Percentiles rank a stretch among this genome's conserved stretches.
Evolutionary conservation across 23 red algal genomes (phyloP).

Genomic region (Gracilaria vermiculophylla): DNA sequence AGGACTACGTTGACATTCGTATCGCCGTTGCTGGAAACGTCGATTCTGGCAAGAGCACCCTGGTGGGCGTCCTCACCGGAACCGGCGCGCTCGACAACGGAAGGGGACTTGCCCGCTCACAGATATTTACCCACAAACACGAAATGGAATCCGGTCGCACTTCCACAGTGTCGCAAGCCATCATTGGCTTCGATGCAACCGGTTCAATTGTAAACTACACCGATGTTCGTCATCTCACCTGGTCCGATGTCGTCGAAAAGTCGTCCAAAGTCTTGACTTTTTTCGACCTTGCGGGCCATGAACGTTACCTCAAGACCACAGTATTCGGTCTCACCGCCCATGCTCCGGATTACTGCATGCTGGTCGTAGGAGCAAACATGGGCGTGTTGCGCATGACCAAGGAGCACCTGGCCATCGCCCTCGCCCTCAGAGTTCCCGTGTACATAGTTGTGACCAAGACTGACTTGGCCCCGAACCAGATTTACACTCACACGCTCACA

Average conservation of each 20-base stretch:
- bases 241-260: slow-evolving; percentile 92
- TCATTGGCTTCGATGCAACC: slow-evolving; percentile 88
- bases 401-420: slow-evolving; percentile 93
- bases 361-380: slow-evolving; percentile 93
- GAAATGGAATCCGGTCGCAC: slow-evolving; percentile 97
- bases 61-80: slow-evolving; percentile 93
- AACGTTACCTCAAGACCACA: slow-evolving; percentile 98
- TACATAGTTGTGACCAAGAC: slow-evolving; percentile 93
- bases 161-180: slow-evolving; percentile 80
- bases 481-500: slow-evolving; percentile 80
- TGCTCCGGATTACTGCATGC: slow-evolving; percentile 96
- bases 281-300: slow-evolving; percentile 95
- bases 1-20: slow-evolving; percentile 93
- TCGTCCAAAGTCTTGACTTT: slow-evolving; percentile 91
- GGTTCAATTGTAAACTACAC: slow-evolving; percentile 97
- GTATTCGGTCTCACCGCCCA: slow-evolving; percentile 96
- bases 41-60: slow-evolving; percentile 94
- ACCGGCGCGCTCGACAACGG: slow-evolving; percentile 96
- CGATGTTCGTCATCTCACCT: slow-evolving; percentile 79
- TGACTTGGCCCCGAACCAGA: slow-evolving; percentile 81
- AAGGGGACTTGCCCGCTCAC: slow-evolving; percentile 86
- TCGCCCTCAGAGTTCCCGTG: slow-evolving; percentile 94
- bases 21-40: slow-evolving; percentile 98
- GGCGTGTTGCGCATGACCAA: slow-evolving; percentile 97
- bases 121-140: slow-evolving; percentile 98